Evolutionary conservation across 352 stramenopile genomes (phyloP).

Genomic region (Thalassiosira hispida): DNA sequence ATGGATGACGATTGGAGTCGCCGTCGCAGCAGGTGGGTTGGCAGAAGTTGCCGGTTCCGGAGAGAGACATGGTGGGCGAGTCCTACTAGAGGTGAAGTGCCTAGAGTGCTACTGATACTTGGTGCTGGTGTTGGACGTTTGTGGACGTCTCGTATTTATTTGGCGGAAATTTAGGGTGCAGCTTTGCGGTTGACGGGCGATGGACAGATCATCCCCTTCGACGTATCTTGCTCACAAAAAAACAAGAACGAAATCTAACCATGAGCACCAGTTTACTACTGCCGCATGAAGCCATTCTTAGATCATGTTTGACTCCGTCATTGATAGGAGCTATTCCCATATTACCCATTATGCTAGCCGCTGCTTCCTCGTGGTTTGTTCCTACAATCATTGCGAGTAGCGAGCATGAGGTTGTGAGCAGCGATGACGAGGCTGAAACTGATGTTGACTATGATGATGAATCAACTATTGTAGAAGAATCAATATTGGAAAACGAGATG

Average conservation of each 20-base stretch:
- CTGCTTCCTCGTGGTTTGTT: slow-evolving; percentile 10
- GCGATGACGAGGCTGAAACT: background rate
- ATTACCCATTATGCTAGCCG: slow-evolving; percentile 1
- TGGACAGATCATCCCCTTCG: background rate
- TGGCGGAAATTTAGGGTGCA: background rate
- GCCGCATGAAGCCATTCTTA: background rate
- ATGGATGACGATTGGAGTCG: slow-evolving; percentile 55
- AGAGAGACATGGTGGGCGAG: slow-evolving; percentile 55
- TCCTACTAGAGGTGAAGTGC: background rate
- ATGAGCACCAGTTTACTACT: slow-evolving; percentile 9
- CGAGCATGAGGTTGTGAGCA: background rate
- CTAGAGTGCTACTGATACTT: background rate
- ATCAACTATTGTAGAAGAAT: slow-evolving; percentile 3
- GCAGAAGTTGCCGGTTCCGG: slow-evolving; percentile 56
- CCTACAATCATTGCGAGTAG: background rate
- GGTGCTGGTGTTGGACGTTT: background rate
- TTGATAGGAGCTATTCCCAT: background rate
- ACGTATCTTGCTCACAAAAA: no score
- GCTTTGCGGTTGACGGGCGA: background rate
- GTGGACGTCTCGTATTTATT: background rate
- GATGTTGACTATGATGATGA: background rate
- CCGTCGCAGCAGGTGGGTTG: slow-evolving; percentile 8
- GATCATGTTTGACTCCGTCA: slow-evolving; percentile 4
- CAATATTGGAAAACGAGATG: slow-evolving; percentile 5
- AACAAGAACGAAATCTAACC: background rate